Evolutionary conservation across 176 grass and related monocot species (phyloP), one percentile per base, ranked within the genome.

Genomic region (Typha latifolia): DNA sequence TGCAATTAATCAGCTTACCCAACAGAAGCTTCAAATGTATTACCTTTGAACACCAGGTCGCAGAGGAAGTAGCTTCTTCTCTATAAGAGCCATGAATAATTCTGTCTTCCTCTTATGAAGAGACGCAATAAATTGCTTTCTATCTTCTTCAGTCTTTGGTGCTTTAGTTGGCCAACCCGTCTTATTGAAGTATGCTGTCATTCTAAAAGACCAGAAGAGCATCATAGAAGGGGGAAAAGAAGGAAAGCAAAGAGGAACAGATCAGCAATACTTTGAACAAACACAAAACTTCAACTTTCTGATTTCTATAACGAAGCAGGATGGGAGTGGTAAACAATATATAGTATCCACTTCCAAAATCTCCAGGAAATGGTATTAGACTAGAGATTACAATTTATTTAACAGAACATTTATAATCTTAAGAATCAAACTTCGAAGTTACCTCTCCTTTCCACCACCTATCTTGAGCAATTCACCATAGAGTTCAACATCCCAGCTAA

Each of bases 391-490:
- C 27, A 29, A 1, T 29, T 29, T 29, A 29, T 29, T 29, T 2
- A 29, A 29, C 27, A 29, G 1, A 29, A 29, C 3, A 29, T 29
- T 29, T 29, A 29, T 29, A 29, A 3, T 3, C 27, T 29, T 15
- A 49, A 68, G 48, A 69, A 15, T 26, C 2, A 8, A 63, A 43
- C 5, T 9, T 43, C 5, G 15, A 15, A 66, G 14, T 73, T 4
- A 96, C 93, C 93, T 96, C 77, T 96, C 93, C 77, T 96, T 96
- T 48, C 93, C 93, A 29, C 93, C 93, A 55, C 93, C 93, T 22
- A 96, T 96, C 82, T 89, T 86, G 61, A 96, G 93, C 64, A 96
- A 74, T 63, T 96, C 93, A 66, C 93, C 93, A 59, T 96, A 96
- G 3, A 96, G 31, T 72, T 82, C 78, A 57, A 96, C 85, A 55